These are phyloP conservation scores for Hylodesmum podocarpum DNA, from an alignment of 306 rosid genomes.

Conservation along the genomic window DNA sequence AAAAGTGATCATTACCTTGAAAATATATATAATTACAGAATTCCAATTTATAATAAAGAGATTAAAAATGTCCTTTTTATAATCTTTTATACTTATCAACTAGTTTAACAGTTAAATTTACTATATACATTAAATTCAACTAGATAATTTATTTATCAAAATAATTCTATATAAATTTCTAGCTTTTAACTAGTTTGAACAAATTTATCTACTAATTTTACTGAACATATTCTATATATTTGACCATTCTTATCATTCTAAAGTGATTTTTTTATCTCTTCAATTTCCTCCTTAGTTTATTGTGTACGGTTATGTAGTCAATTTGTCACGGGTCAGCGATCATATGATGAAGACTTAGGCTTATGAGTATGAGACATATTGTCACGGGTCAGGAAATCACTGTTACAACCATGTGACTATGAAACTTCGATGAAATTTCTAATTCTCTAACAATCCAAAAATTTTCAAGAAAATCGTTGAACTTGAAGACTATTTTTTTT, in stretches of 20 bases:
- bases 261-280: background rate
- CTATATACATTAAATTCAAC: background rate
- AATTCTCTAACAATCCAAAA: background rate
- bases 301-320: background rate
- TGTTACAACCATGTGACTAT: background rate
- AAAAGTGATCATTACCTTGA: background rate
- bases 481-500: background rate
- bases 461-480: background rate
- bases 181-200: background rate
- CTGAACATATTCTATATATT: background rate
- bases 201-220: background rate
- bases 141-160: background rate
- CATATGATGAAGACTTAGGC: background rate
- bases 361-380: background rate
- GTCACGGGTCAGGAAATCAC: background rate
- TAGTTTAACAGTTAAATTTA: background rate
- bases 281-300: background rate
- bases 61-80: background rate
- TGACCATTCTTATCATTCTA: background rate
- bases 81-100: background rate
- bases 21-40: background rate
- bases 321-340: background rate
- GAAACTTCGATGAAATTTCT: background rate
- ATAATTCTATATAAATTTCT: background rate
- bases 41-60: background rate